Base-by-base conservation (phyloP, 106 monocot genomes). In the Triglochin maritima region DNA sequence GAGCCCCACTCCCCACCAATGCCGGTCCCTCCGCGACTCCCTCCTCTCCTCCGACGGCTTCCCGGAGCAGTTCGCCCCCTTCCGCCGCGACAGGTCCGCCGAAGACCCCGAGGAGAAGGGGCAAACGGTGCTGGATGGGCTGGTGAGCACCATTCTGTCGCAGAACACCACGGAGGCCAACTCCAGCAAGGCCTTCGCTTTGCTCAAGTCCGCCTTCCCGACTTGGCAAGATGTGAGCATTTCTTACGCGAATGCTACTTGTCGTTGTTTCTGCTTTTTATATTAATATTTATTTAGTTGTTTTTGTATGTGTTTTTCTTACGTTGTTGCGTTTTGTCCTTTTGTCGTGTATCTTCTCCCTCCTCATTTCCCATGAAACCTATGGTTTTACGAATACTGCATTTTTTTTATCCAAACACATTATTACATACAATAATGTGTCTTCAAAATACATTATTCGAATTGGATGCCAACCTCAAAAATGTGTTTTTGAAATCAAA, bases 151-250 rank as follows among this genome's bases (percentile, higher is more conserved):
- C 4, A 75, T 93, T 4, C 83, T 86, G n/a, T 93, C 88, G 7
- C 92, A 93, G 83, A 93, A 93, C 81, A 93, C 92, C 49, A 88
- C 85, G 15, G 88, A 83, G 13, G 16, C 79, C 47, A 88, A 83
- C 78, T 88, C 92, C 46, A 10, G 70, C 14, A 71, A 76, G 62
- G 88, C 92, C 9, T 88, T 92, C 68, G 48, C 44, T 3, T 79
- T 79, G 55, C 92, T 92, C 79, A 92, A 85, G 59, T 72, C 81
- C 17, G 71, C 83, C 1, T 85, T 92, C 72, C 85, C 85, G 43
- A 48, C 74, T 9, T 88, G 92, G 88, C 69, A 74, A 60, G 67
- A 80, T 9, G 89, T 75, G 64, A 44, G 71, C 43, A 2, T 5
- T 4, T 11, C 49, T 4, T 6, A 8, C 49, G 51, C 16, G 15